Base-by-base conservation (phyloP, 306 rosid species). In the Senna tora region DNA sequence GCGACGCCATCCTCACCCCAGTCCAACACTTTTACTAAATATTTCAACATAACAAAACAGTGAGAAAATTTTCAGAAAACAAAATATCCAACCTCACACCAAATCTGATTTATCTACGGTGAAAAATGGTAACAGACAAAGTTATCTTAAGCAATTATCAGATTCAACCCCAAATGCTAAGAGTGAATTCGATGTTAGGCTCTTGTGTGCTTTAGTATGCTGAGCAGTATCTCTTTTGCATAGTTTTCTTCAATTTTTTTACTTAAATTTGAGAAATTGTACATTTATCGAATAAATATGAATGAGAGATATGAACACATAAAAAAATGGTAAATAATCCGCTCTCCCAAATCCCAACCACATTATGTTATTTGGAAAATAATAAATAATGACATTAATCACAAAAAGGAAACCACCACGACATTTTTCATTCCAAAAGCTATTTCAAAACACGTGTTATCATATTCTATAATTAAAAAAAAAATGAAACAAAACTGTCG, bases 1-100 rank as follows among this genome's bases (percentile, higher is more conserved):
- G 84, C 79, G 33, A 82, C 36, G 63, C 91, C 84, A 33, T 86
- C 89, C 78, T 88, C 94, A 64, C 91, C 94, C 94, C 94, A 88
- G 78, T 88, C 91, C 86, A 88, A 81, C 60, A 88, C 67, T 81
- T 88, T 88, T 80, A 88, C 94, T 88, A 69, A 74, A 69, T 77
- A 47, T 69, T 54, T 42, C 15, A 43, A 54, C 53, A 82, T 45
- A 56, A 39, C 43, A 71, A 51, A 71, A 60, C 65, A 38, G 65
- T 75, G 33, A 79, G 76, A 78, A n/a, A n/a, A 81, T 65, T 81
- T 53, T 54, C 69, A 34, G 47, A 49, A 20, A 4, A 60, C 55
- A 51, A 30, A 69, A 64, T 13, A 30, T 56, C 69, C 70, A 67
- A 67, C 34, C 10, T 20, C 4, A 46, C 2, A 46, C 8, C 46